Conservation (phyloP, 352 stramenopile genomes). For the Phytopythium helicoides region DNA sequence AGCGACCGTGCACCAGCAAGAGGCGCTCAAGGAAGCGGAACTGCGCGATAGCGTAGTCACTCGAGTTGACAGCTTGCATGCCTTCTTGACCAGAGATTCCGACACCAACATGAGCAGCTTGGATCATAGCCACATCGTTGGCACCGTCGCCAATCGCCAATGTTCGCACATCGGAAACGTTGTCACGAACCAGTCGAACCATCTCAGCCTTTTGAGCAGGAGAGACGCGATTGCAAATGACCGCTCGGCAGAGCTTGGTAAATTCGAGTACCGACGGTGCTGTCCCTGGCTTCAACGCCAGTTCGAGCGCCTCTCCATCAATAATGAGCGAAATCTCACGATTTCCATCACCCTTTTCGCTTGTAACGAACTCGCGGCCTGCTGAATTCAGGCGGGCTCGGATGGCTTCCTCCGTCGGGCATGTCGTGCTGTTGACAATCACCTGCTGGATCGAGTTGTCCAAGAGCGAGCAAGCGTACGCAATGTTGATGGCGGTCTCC, state of each 20-base stretch:
- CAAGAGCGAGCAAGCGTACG: constrained; percentile 86
- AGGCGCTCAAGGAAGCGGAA: constrained; percentile 91
- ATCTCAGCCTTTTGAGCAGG: constrained; percentile 86
- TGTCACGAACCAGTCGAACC: constrained; percentile 63
- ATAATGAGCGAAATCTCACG: constrained; percentile 67
- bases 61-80: constrained; percentile 93
- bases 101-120: constrained; percentile 91
- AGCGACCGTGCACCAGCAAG: constrained; percentile 90
- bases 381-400: constrained; percentile 41
- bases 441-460: constrained; percentile 83
- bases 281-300: constrained; percentile 45
- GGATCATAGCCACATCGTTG: constrained; percentile 95
- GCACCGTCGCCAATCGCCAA: constrained; percentile 93
- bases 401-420: constrained; percentile 68
- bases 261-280: constrained; percentile 64
- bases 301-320: constrained; percentile 68
- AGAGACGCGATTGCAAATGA: constrained; percentile 87
- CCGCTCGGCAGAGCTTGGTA: constrained; percentile 59
- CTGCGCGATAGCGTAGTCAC: constrained; percentile 93
- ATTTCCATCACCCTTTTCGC: constrained; percentile 26
- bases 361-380: constrained; percentile 46
- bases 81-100: constrained; percentile 94
- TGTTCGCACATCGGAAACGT: constrained; percentile 51
- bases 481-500: constrained; percentile 98
- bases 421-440: constrained; percentile 67